Percentiles rank a stretch among this genome's conserved stretches.
phyloP scores from a whole-genome alignment of 257 asterid species.

The Solanum rostratum region DNA sequence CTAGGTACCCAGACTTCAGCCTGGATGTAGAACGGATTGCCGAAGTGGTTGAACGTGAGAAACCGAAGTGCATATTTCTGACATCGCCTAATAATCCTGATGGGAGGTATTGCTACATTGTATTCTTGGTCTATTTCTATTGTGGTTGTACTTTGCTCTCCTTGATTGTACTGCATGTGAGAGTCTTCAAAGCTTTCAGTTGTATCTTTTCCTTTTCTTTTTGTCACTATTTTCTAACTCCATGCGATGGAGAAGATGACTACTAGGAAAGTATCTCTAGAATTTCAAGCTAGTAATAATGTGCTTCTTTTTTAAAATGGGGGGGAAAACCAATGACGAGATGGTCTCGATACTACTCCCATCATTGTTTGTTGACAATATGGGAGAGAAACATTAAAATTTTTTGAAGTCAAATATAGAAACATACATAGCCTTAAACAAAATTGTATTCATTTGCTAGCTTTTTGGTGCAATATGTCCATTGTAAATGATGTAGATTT shows the following conservation, averaged over 20 bases:
- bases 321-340: background rate
- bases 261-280: background rate
- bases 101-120: conserved; percentile 58
- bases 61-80: conserved; percentile 85
- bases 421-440: background rate
- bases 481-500: background rate
- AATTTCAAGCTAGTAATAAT: background rate
- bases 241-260: background rate
- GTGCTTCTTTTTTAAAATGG: background rate
- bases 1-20: conserved; percentile 76
- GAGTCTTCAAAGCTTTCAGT: background rate
- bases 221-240: background rate
- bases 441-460: background rate
- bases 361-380: background rate
- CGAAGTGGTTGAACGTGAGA: conserved; percentile 68
- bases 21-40: conserved; percentile 67
- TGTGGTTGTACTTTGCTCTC: background rate
- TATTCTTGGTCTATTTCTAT: background rate
- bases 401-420: background rate
- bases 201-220: background rate
- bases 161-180: background rate
- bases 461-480: background rate
- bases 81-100: conserved; percentile 99
- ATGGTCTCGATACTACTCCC: background rate
- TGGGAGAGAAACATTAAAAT: background rate